These are phyloP conservation scores for Solanum rostratum DNA, from an alignment of 257 asterid species.

Conservation along the genomic window DNA sequence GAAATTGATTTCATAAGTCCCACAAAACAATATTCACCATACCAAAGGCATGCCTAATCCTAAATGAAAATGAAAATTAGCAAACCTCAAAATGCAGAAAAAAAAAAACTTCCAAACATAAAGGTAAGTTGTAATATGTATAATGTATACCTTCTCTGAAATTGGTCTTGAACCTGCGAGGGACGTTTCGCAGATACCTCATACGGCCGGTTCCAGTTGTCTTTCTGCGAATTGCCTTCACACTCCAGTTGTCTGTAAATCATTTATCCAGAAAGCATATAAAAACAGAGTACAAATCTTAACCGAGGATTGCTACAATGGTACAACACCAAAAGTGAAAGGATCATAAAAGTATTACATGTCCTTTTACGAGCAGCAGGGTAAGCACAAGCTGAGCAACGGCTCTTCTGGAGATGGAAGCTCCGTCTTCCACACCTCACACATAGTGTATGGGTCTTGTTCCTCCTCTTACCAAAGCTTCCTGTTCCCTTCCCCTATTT, in stretches of 20 bases:
- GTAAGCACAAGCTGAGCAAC: slow-evolving; percentile 56
- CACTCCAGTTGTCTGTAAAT: slow-evolving; percentile 52
- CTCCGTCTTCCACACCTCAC: slow-evolving; percentile 58
- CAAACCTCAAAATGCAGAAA: neutral
- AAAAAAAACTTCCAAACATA: neutral
- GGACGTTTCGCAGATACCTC: slow-evolving; percentile 72
- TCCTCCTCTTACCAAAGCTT: slow-evolving; percentile 55
- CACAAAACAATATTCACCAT: neutral
- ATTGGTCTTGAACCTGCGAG: slow-evolving; percentile 67
- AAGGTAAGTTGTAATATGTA: neutral
- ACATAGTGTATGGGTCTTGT: slow-evolving; percentile 61
- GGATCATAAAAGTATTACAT: slow-evolving; percentile 11
- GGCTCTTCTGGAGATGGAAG: slow-evolving; percentile 63
- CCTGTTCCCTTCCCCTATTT: slow-evolving; percentile 63
- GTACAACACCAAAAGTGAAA: neutral
- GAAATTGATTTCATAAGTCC: neutral
- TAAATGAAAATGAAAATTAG: neutral
- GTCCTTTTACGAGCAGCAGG: slow-evolving; percentile 62
- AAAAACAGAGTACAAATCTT: neutral
- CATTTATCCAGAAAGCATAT: neutral
- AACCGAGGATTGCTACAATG: neutral
- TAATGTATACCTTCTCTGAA: slow-evolving; percentile 63
- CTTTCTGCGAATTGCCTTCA: slow-evolving; percentile 77
- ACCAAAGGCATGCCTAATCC: neutral
- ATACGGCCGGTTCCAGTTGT: slow-evolving; percentile 82